Evolutionary conservation across 1,284 basidiomycete genomes (phyloP).

Genomic region (Mycosarcoma maydis): DNA sequence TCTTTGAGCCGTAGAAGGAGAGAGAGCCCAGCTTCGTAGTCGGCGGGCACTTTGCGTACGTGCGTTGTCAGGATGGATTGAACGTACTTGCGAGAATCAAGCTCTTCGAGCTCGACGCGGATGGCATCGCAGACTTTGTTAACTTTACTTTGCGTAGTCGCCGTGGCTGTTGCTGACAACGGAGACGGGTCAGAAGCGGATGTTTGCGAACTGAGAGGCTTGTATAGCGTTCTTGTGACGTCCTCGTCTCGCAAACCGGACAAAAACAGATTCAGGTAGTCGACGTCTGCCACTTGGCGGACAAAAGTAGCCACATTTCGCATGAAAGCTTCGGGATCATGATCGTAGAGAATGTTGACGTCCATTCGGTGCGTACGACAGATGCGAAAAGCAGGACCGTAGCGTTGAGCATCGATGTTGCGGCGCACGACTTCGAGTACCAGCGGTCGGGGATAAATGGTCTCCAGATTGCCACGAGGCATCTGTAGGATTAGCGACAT

Average conservation of each 20-base stretch:
- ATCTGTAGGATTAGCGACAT: conserved; percentile 89
- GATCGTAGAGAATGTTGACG: conserved; percentile 85
- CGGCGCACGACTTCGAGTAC: conserved; percentile 74
- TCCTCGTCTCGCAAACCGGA: conserved; percentile 73
- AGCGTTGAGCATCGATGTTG: conserved; percentile 68
- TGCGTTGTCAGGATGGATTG: conserved; percentile 92
- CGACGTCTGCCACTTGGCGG: conserved; percentile 85
- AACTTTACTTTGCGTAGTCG: conserved; percentile 71
- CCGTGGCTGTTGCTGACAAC: background rate
- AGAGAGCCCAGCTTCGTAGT: conserved; percentile 84
- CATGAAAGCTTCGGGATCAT: conserved; percentile 77
- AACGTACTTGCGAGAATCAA: conserved; percentile 80
- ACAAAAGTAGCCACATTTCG: conserved; percentile 72
- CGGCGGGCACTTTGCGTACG: conserved; percentile 89
- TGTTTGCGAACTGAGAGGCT: conserved; percentile 37
- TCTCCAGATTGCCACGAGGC: conserved; percentile 97
- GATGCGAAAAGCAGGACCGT: conserved; percentile 85
- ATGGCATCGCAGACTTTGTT: conserved; percentile 82
- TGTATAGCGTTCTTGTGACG: conserved; percentile 67
- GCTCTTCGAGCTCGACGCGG: conserved; percentile 76
- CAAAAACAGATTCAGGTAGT: conserved; percentile 92
- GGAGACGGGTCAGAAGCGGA: background rate
- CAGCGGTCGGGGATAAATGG: conserved; percentile 88
- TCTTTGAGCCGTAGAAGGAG: conserved; percentile 83
- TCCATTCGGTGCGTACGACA: conserved; percentile 95